Conservation (phyloP, 495 filamentous ascomycete species). For the Penicillium coffeae region DNA sequence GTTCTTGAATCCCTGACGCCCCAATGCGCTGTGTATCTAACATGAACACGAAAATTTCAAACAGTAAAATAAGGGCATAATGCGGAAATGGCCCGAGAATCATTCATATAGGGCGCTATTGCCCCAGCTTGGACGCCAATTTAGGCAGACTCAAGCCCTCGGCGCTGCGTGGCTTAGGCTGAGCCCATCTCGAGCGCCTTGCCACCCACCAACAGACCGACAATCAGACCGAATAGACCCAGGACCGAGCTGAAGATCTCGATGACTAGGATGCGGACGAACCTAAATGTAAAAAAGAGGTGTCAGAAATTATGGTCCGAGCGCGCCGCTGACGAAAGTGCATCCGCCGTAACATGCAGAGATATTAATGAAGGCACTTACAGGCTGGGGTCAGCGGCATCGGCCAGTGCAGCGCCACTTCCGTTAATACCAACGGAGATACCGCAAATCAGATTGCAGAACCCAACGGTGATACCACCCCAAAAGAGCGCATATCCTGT, state of each 20-base stretch:
- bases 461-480: conserved; percentile 87
- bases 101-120: conserved; percentile 7
- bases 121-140: neutral
- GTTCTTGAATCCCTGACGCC: conserved; percentile 39
- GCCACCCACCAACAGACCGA: conserved; percentile 80
- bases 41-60: conserved; percentile 21
- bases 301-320: conserved; percentile 1
- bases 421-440: conserved; percentile 97
- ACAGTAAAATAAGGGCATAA: conserved; percentile 7
- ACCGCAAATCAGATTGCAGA: conserved; percentile 94
- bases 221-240: conserved; percentile 95
- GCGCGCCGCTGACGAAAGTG: conserved; percentile 3
- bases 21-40: conserved; percentile 39
- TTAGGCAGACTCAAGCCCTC: conserved; percentile 3
- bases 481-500: conserved; percentile 98
- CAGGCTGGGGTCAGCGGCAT: conserved; percentile 90
- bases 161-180: conserved; percentile 19
- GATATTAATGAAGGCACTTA: conserved; percentile 45
- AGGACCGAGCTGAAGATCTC: conserved; percentile 99
- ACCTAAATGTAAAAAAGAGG: conserved; percentile 49
- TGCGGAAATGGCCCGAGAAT: conserved; percentile 6
- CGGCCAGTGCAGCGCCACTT: conserved; percentile 90
- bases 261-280: conserved; percentile 98
- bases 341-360: neutral
- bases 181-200: conserved; percentile 73